Evolutionary conservation across 2,329 filamentous ascomycete species (phyloP), one percentile per base, ranked within the genome.

Genomic region (Apiospora marii): DNA sequence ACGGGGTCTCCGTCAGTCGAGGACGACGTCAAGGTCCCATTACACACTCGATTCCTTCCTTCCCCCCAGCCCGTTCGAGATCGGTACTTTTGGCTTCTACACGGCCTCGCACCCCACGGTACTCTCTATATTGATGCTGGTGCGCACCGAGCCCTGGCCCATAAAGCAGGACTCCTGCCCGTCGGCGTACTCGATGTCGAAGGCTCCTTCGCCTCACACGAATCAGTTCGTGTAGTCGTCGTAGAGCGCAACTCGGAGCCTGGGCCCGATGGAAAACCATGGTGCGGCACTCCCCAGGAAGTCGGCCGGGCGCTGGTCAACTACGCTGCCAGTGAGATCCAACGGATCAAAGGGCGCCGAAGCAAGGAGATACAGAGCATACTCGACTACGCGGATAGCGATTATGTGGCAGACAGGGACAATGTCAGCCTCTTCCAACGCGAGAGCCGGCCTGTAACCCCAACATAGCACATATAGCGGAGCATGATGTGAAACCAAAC

Each of bases 81-180:
- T 81, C 92, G 96, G 74, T 95, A 96, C 80, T 98, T 99, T 87
- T 99, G 96, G 96, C 92, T 99, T 68, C 88, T 98, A 0, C 94
- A 99, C 83, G 96, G 96, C 13, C 90, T 98, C 14, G 92, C 92
- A 34, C 94, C 96, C 0, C 95, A 97, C 79, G 96, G 96, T 19
- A 97, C 93, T 2, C 81, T 99, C 37, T 98, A 94, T 84, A 97
- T 99, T 77, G 96, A 99, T 84, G 85, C 90, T n/a, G 96, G 96
- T 58, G 96, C 96, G 4, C 92, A 95, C 83, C 86, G 88, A 46
- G 96, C 96, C 0, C 88, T 98, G 3, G 85, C 91, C 22, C 91
- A 92, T 79, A 97, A 97, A 84, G 95, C 95, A 0, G 94, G 95
- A 4, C 89, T 99, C 1, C 89, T 98, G 0, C 95, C 96, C 0